These are phyloP conservation scores for Pseudogymnoascus sp. DNA, from an alignment of 2,329 filamentous ascomycete species.

Conservation along the genomic window DNA sequence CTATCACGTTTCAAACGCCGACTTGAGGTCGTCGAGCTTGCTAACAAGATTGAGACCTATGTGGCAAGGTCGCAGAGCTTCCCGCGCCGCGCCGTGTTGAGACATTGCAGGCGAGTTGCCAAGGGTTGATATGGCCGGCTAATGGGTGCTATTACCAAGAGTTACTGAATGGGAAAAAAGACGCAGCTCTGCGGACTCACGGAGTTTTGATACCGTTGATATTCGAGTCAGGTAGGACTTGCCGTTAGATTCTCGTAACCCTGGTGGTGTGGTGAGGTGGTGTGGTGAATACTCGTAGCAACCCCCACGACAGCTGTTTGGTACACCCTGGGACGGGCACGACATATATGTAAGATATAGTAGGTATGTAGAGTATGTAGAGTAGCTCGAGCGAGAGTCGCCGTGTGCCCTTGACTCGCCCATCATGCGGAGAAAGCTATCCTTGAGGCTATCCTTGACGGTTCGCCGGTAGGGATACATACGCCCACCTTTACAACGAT, in stretches of 20 bases:
- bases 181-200: neutral
- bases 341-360: neutral
- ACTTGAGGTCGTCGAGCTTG: neutral
- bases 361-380: neutral
- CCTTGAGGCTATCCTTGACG: neutral
- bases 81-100: neutral
- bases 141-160: constrained; percentile 4
- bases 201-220: neutral
- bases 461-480: neutral
- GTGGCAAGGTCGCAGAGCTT: neutral
- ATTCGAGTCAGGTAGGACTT: neutral
- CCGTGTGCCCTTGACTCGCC: neutral
- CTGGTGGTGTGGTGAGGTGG: neutral
- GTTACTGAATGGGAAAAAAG: neutral
- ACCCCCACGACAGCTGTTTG: constrained; percentile 1
- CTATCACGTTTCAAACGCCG: constrained; percentile 4
- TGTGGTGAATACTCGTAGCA: too few relatives aligned
- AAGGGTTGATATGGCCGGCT: neutral
- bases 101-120: neutral
- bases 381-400: neutral
- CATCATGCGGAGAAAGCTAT: neutral
- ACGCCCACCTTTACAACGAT: neutral
- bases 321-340: constrained; percentile 5
- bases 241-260: neutral
- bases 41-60: neutral